Percentiles rank a stretch among this genome's conserved stretches.
Conservation (phyloP, 495 filamentous ascomycete genomes). For the Pseudoneurospora amorphoporcata region DNA sequence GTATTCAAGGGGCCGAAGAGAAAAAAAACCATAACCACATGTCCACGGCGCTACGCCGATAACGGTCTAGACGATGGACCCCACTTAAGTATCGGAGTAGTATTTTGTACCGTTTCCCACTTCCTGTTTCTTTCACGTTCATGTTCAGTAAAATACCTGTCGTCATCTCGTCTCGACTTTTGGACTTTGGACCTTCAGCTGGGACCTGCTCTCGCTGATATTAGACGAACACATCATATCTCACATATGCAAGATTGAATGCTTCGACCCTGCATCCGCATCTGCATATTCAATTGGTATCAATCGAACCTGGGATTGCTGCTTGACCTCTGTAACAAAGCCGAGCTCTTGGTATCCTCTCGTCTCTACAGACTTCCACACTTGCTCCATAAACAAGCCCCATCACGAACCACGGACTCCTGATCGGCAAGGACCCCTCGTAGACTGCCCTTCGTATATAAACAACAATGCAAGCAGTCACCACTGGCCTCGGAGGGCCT, state of each 20-base stretch:
- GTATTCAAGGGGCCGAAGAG: neutral
- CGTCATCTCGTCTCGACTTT: neutral
- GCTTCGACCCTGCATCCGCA: neutral
- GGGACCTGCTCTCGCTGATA: neutral
- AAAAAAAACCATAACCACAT: neutral
- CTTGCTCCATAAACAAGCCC: neutral
- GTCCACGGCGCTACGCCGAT: neutral
- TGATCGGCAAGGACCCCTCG: neutral
- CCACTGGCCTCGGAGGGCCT: neutral
- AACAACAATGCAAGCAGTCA: slow-evolving; percentile 9
- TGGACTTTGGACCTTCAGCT: neutral
- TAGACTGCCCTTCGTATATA: neutral
- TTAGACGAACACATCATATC: neutral
- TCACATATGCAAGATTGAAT: neutral
- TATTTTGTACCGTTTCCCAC: neutral
- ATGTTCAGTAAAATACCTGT: neutral
- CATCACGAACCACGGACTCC: neutral
- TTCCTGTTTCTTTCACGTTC: neutral
- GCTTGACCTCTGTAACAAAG: neutral
- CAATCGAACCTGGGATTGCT: neutral
- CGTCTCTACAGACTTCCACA: neutral
- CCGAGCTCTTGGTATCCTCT: neutral
- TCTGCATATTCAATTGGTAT: neutral
- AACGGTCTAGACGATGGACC: neutral
- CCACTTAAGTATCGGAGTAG: neutral